Evolutionary conservation across 768 basidiomycete genomes (phyloP).

Genomic region (Suillus discolor): DNA sequence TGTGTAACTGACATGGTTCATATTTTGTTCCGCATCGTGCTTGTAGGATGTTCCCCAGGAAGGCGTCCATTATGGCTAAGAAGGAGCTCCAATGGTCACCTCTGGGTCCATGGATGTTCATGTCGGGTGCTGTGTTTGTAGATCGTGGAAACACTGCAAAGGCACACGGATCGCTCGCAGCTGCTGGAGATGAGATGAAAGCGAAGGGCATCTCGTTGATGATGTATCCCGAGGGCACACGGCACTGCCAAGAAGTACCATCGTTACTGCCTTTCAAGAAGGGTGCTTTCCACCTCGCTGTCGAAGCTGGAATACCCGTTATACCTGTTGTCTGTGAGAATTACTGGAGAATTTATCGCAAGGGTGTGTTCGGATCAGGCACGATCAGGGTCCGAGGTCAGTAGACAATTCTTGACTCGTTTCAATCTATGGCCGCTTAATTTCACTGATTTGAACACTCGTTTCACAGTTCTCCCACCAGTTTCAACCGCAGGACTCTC

Average conservation of each 20-base stretch:
- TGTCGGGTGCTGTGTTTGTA: constrained; percentile 90
- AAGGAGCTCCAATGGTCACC: constrained; percentile 85
- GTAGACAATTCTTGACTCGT: constrained; percentile 11
- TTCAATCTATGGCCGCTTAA: constrained; percentile 9
- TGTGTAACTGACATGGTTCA: constrained; percentile 2
- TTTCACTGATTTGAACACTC: constrained; percentile 12
- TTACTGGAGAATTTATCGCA: constrained; percentile 85
- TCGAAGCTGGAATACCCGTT: constrained; percentile 89
- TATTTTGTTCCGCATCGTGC: constrained; percentile 10
- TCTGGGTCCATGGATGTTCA: constrained; percentile 87
- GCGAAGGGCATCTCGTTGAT: constrained; percentile 70
- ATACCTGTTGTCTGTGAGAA: constrained; percentile 93
- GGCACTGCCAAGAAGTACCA: constrained; percentile 65
- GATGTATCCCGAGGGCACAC: constrained; percentile 97
- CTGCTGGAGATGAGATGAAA: constrained; percentile 83
- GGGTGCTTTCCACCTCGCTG: constrained; percentile 95
- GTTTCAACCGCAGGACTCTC: constrained; percentile 75
- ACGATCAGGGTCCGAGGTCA: constrained; percentile 77
- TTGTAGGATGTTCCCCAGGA: constrained; percentile 76
- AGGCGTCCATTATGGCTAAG: constrained; percentile 91
- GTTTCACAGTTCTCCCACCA: constrained; percentile 80
- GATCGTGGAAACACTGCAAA: constrained; percentile 78
- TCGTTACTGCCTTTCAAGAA: constrained; percentile 92
- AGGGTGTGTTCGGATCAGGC: constrained; percentile 75
- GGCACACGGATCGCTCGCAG: constrained; percentile 75